phyloP scores from a whole-genome alignment of 2,329 filamentous ascomycete genomes.

The Sporothrix schenckii region DNA sequence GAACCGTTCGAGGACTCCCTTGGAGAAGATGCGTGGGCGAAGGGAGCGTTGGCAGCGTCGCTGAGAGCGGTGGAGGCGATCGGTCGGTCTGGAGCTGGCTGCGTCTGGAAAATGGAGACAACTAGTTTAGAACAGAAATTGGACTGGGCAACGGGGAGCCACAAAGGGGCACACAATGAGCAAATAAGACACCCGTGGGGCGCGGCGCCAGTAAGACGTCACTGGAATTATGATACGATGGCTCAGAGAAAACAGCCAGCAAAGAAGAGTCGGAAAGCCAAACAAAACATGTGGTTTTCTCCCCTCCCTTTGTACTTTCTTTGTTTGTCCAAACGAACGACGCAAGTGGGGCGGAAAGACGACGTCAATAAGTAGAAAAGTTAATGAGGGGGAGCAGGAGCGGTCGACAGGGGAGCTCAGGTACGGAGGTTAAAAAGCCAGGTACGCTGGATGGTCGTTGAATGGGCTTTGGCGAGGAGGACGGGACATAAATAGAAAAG shows the following conservation, averaged over 20 bases:
- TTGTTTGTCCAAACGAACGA: background rate
- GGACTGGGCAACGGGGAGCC: background rate
- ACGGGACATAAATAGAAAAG: background rate
- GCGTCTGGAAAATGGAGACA: slow-evolving; percentile 24
- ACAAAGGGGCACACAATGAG: slow-evolving; percentile 22
- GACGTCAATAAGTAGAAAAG: slow-evolving; percentile 1
- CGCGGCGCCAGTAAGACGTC: slow-evolving; percentile 20
- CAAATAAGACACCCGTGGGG: slow-evolving; percentile 20
- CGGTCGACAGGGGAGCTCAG: slow-evolving; percentile 20
- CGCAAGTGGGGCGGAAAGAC: slow-evolving; percentile 21
- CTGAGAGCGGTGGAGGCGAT: slow-evolving; percentile 2
- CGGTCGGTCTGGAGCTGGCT: slow-evolving; percentile 24
- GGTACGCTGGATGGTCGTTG: background rate
- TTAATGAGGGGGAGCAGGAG: slow-evolving; percentile 17
- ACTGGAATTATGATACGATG: slow-evolving; percentile 2
- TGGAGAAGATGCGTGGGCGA: background rate
- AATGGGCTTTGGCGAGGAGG: background rate
- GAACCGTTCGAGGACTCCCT: slow-evolving; percentile 12
- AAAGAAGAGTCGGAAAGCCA: background rate
- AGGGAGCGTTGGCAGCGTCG: background rate
- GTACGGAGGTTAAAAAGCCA: background rate
- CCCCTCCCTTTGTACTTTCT: background rate
- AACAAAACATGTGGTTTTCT: background rate
- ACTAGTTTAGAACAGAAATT: slow-evolving; percentile 28
- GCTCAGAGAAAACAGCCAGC: background rate